Conservation (phyloP, 305 asterid species). For the Ilex paraguariensis region DNA sequence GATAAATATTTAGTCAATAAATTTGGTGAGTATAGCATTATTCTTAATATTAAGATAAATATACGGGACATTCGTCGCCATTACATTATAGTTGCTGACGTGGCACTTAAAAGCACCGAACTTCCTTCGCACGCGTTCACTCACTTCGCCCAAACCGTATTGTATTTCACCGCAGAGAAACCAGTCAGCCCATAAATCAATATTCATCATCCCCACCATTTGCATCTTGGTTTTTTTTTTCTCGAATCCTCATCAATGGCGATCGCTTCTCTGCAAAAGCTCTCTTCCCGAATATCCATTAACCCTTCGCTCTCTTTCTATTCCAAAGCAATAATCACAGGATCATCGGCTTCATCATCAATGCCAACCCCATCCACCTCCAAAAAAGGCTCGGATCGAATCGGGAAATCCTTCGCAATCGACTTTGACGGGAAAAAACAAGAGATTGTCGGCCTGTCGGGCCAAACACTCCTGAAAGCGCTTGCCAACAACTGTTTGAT, state of each 20-base stretch:
- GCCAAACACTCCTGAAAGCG: slow-evolving; percentile 80
- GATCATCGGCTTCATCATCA: slow-evolving; percentile 36
- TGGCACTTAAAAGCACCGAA: too few relatives aligned
- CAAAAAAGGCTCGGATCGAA: slow-evolving; percentile 77
- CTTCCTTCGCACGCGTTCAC: too few relatives aligned
- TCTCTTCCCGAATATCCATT: slow-evolving; percentile 46
- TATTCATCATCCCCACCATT: too few relatives aligned
- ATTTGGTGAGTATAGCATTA: too few relatives aligned
- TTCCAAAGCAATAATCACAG: slow-evolving; percentile 38
- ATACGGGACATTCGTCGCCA: too few relatives aligned
- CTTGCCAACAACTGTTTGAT: slow-evolving; percentile 62
- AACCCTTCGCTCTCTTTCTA: slow-evolving; percentile 41
- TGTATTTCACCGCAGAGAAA: too few relatives aligned
- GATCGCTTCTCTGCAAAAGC: slow-evolving; percentile 56
- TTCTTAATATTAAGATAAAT: too few relatives aligned
- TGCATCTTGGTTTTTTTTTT: too few relatives aligned
- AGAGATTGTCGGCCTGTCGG: slow-evolving; percentile 56
- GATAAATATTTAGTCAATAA: too few relatives aligned
- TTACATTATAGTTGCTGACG: too few relatives aligned
- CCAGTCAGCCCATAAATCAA: too few relatives aligned
- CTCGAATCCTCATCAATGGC: slow-evolving; percentile 38
- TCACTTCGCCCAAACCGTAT: too few relatives aligned
- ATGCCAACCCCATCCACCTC: slow-evolving; percentile 23
- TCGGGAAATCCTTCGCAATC: slow-evolving; percentile 63
- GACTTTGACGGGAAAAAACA: slow-evolving; percentile 67